Percentiles rank a stretch among this genome's conserved stretches.
Evolutionary conservation across 2,329 filamentous ascomycete genomes (phyloP).

Genomic region (Penicillium crustosum): DNA sequence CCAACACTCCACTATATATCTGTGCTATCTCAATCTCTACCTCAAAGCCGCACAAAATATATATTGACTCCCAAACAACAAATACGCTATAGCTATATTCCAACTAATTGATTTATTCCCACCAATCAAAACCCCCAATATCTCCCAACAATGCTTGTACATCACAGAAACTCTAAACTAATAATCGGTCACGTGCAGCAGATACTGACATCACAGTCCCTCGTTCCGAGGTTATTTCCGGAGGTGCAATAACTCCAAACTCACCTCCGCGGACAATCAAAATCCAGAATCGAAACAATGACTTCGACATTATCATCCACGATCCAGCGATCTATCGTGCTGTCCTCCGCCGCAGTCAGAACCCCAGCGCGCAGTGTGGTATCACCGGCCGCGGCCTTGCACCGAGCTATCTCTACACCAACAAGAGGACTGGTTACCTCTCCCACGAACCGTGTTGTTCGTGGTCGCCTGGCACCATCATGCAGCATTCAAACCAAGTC

Average conservation of each 20-base stretch:
- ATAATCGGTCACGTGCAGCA: conserved; percentile 22
- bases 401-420: conserved; percentile 14
- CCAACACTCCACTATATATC: neutral
- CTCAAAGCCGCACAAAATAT: no score
- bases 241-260: neutral
- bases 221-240: neutral
- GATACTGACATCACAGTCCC: conserved; percentile 23
- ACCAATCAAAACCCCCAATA: no score
- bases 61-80: neutral
- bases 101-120: no score
- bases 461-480: neutral
- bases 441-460: neutral
- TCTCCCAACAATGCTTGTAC: neutral
- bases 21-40: no score
- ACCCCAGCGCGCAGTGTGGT: conserved; percentile 5
- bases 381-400: conserved; percentile 8
- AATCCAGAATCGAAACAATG: conserved; percentile 14
- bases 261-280: neutral
- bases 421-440: conserved; percentile 14
- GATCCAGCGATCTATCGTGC: conserved; percentile 11
- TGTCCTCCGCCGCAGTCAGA: conserved; percentile 7
- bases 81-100: neutral
- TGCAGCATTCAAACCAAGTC: neutral
- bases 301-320: conserved; percentile 11
- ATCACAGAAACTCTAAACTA: neutral